These are phyloP conservation scores for Ganoderma lucidum DNA, from an alignment of 1,284 basidiomycete species.

Conservation along the genomic window DNA sequence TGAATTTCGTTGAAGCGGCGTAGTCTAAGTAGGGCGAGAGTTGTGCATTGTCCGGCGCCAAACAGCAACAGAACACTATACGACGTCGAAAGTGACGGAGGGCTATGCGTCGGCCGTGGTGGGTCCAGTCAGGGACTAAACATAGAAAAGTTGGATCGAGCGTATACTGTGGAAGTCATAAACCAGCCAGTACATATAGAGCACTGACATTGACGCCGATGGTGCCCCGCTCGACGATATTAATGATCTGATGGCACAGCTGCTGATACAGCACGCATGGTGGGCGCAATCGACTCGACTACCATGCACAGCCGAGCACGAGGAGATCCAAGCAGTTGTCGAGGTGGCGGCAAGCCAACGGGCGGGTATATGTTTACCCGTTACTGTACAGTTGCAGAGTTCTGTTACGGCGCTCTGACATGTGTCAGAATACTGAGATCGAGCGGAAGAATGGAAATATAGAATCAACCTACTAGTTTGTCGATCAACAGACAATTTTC, in stretches of 20 bases:
- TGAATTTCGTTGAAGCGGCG: background rate
- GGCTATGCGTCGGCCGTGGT: background rate
- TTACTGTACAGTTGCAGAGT: background rate
- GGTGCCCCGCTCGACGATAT: background rate
- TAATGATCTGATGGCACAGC: background rate
- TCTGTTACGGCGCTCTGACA: background rate
- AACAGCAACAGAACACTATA: background rate
- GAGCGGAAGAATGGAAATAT: background rate
- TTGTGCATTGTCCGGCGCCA: background rate
- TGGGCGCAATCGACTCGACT: background rate
- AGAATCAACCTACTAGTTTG: background rate
- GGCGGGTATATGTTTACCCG: background rate
- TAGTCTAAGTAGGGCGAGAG: background rate
- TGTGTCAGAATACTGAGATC: background rate
- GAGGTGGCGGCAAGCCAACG: background rate
- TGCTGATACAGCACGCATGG: background rate
- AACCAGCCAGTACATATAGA: background rate
- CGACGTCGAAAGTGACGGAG: background rate
- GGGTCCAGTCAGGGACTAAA: background rate
- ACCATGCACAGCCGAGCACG: background rate
- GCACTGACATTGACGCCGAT: background rate
- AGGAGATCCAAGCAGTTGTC: background rate
- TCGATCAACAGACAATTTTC: background rate
- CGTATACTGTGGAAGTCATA: too few relatives aligned
- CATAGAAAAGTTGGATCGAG: background rate